Percentiles rank a stretch among this genome's conserved stretches.
Evolutionary conservation across 495 filamentous ascomycete species (phyloP).

Genomic region (Penicillium flavigenum): DNA sequence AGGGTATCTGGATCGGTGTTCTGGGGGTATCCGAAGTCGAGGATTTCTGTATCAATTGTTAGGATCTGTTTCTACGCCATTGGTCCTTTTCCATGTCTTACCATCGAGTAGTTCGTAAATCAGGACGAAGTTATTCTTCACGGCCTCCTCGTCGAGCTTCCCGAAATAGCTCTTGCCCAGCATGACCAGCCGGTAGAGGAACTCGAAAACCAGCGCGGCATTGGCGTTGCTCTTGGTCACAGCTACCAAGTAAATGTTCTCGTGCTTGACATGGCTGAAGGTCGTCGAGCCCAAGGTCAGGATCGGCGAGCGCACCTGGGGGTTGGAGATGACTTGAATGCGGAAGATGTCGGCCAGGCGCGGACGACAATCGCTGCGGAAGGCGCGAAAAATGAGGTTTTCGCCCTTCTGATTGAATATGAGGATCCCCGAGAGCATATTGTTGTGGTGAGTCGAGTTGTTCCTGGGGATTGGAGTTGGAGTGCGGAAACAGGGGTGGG

Average conservation of each 20-base stretch:
- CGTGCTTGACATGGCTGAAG: slow-evolving; percentile 98
- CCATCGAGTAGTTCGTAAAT: slow-evolving; percentile 98
- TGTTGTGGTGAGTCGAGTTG: slow-evolving; percentile 29
- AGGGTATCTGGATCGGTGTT: slow-evolving; percentile 98
- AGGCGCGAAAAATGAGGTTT: slow-evolving; percentile 98
- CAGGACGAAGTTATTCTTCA: slow-evolving; percentile 99
- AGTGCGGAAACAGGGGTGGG: slow-evolving; percentile 26
- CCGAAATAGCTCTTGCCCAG: slow-evolving; percentile 96
- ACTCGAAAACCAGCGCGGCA: slow-evolving; percentile 97
- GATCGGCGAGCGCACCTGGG: slow-evolving; percentile 96
- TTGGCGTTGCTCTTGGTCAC: slow-evolving; percentile 99
- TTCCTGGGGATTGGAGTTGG: slow-evolving; percentile 14
- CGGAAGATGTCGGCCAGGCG: slow-evolving; percentile 98
- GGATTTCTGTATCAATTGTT: slow-evolving; percentile 65
- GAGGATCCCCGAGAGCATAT: slow-evolving; percentile 92
- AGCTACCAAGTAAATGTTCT: slow-evolving; percentile 98
- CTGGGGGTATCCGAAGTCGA: slow-evolving; percentile 99
- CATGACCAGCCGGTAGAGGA: slow-evolving; percentile 86
- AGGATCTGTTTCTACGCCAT: not conserved
- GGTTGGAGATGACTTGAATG: slow-evolving; percentile 99
- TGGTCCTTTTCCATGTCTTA: slow-evolving; percentile 36
- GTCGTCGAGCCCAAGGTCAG: slow-evolving; percentile 96
- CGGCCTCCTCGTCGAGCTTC: slow-evolving; percentile 98
- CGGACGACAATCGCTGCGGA: slow-evolving; percentile 95
- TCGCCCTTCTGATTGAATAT: slow-evolving; percentile 99